Conservation (phyloP, 345 rosid species). For the Noccaea caerulescens region DNA sequence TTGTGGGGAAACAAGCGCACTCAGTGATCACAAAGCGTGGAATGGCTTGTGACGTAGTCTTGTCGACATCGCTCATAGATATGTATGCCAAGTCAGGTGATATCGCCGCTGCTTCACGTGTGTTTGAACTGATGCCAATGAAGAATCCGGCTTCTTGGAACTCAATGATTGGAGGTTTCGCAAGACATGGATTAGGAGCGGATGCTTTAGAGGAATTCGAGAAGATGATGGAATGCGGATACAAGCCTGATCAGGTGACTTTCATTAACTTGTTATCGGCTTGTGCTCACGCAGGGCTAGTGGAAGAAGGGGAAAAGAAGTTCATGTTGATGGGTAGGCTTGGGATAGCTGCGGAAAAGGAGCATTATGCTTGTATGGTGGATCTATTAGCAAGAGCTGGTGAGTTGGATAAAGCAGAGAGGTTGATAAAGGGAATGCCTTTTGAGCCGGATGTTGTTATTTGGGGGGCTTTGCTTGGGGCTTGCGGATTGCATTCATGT, state of each 20-base stretch:
- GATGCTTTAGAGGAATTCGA: slow-evolving; percentile 50
- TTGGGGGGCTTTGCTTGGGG: slow-evolving; percentile 57
- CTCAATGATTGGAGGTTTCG: slow-evolving; percentile 62
- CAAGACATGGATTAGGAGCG: slow-evolving; percentile 54
- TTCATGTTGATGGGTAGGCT: slow-evolving; percentile 51
- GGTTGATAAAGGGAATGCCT: slow-evolving; percentile 55
- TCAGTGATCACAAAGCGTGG: slow-evolving; percentile 53
- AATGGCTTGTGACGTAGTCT: slow-evolving; percentile 41
- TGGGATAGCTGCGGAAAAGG: slow-evolving; percentile 52
- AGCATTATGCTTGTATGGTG: slow-evolving; percentile 75
- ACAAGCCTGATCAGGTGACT: slow-evolving; percentile 52
- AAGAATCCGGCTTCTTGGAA: slow-evolving; percentile 64
- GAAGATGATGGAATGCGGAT: slow-evolving; percentile 48
- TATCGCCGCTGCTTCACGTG: slow-evolving; percentile 42
- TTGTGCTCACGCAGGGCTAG: slow-evolving; percentile 60
- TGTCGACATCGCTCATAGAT: slow-evolving; percentile 55
- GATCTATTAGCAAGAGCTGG: slow-evolving; percentile 63
- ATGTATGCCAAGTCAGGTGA: slow-evolving; percentile 68
- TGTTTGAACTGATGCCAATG: slow-evolving; percentile 46
- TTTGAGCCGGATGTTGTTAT: slow-evolving; percentile 48
- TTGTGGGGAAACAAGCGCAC: slow-evolving; percentile 57
- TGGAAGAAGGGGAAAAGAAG: slow-evolving; percentile 55
- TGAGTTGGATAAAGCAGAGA: slow-evolving; percentile 56
- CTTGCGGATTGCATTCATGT: no score
- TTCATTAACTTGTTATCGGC: slow-evolving; percentile 44